A percentile compares a stretch with the other conserved stretches of the same genome.
Evolutionary conservation across 169 alveolate genomes (phyloP).

Genomic region (Plasmodium inui): DNA sequence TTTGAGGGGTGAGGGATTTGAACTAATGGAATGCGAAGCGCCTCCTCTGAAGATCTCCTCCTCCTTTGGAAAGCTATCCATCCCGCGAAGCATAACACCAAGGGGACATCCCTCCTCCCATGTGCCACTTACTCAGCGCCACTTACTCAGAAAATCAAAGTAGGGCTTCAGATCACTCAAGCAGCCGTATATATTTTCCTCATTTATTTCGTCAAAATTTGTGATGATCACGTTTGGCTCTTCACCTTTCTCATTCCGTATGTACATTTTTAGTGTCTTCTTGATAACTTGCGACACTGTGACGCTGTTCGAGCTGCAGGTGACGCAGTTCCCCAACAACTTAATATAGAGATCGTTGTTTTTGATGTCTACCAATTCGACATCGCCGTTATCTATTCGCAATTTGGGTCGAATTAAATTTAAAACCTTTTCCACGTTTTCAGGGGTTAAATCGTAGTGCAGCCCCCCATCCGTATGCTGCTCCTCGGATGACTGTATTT

Average conservation of each 20-base stretch:
- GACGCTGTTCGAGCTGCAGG: slow-evolving; percentile 81
- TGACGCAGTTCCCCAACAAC: slow-evolving; percentile 82
- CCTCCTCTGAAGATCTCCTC: neutral
- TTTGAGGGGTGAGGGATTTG: neutral
- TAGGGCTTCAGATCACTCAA: slow-evolving; percentile 58
- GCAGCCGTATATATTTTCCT: slow-evolving; percentile 64
- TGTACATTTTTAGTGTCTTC: slow-evolving; percentile 78
- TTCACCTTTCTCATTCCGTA: slow-evolving; percentile 72
- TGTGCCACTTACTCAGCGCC: slow-evolving; percentile 30
- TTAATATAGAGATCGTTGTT: slow-evolving; percentile 73
- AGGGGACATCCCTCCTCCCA: neutral
- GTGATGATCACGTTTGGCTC: slow-evolving; percentile 79
- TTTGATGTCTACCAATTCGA: slow-evolving; percentile 77
- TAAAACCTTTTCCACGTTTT: slow-evolving; percentile 83
- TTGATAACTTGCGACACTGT: slow-evolving; percentile 84
- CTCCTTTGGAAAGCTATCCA: neutral
- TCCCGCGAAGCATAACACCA: neutral
- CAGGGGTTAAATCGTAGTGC: slow-evolving; percentile 71
- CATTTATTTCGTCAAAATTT: slow-evolving; percentile 78
- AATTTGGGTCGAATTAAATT: slow-evolving; percentile 84
- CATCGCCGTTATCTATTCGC: slow-evolving; percentile 84
- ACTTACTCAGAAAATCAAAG: slow-evolving; percentile 71
- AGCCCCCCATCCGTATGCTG: slow-evolving; percentile 47
- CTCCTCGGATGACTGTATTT: slow-evolving; percentile 5
- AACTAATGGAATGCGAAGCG: neutral